Evolutionary conservation across 805 yeast genomes (phyloP), one percentile per base, ranked within the genome.

Genomic region (Yarrowia sp.): DNA sequence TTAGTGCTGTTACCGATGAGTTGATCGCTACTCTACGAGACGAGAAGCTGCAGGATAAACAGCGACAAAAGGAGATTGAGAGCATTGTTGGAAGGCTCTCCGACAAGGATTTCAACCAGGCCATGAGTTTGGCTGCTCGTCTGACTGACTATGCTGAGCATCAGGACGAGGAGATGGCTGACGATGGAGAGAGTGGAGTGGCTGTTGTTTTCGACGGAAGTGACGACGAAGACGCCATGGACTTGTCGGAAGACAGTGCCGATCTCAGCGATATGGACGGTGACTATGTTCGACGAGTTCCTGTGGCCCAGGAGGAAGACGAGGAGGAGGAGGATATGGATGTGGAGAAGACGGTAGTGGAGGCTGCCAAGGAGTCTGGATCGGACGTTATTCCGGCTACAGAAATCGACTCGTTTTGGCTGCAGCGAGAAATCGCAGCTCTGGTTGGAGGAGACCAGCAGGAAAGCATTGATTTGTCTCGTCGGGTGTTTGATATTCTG

Each of bases 1-100:
- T 91, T 2, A 72, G 85, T 21, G 87, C 95, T 3, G 89, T 92
- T 4, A 84, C 90, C 1, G 69, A 68, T 3, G 38, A 46, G 36
- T 71, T 86, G 0, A 69, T 90, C 41, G 87, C 83, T 67, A 74
- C 81, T 1, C 70, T 88, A 66, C 85, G 83, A 69, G 78, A 79
- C 59, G 85, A 80, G 1, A 77, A 74, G 1, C 65, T 75, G 0
- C 74, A 79, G 1, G 85, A 83, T 19, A 67, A 70, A 3, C 76
- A 75, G 8, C 82, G 82, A 67, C 83, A 83, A 54, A 71, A 73
- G n/a, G 81, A 80, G 52, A 71, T 89, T 2, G 84, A 84, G 62
- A 80, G 77, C 4, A 77, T 85, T 1, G 70, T 91, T 67, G 83
- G 75, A 10, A 68, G 70, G 21, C 63, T 87, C 0, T 65, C 76